Evolutionary conservation across 2,329 filamentous ascomycete genomes (phyloP).

Genomic region (Coleophoma cylindrospora): DNA sequence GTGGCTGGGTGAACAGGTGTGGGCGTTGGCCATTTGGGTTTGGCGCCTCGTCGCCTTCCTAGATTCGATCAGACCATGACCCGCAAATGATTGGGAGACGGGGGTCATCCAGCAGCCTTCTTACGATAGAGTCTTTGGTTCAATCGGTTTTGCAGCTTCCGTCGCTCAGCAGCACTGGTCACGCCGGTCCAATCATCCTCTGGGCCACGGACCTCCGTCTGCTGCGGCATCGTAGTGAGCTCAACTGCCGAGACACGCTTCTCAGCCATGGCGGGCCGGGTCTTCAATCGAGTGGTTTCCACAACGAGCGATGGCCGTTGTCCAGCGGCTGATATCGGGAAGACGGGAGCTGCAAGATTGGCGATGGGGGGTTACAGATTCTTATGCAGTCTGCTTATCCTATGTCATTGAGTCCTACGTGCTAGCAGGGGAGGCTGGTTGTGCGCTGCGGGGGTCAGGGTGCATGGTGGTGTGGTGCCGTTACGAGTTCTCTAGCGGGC

Average conservation of each 20-base stretch:
- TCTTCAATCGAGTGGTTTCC: neutral
- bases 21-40: neutral
- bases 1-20: neutral
- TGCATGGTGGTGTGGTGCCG: too few species aligned
- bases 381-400: neutral
- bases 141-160: conserved; percentile 13
- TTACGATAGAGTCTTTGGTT: conserved; percentile 18
- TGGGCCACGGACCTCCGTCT: neutral
- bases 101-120: neutral
- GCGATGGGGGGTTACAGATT: neutral
- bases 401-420: neutral
- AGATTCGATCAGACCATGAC: neutral
- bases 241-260: neutral
- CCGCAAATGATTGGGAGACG: neutral
- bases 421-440: too few species aligned
- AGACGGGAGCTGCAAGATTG: too few species aligned
- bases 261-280: neutral
- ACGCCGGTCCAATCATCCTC: conserved; percentile 27
- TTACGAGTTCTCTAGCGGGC: too few species aligned
- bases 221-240: conserved; percentile 1
- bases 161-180: conserved; percentile 17
- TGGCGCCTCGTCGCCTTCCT: neutral
- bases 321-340: too few species aligned
- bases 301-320: neutral
- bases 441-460: neutral